Evolutionary conservation across 139 green algal species (phyloP), one percentile per base, ranked within the genome.

Genomic region (Trebouxia sp.): DNA sequence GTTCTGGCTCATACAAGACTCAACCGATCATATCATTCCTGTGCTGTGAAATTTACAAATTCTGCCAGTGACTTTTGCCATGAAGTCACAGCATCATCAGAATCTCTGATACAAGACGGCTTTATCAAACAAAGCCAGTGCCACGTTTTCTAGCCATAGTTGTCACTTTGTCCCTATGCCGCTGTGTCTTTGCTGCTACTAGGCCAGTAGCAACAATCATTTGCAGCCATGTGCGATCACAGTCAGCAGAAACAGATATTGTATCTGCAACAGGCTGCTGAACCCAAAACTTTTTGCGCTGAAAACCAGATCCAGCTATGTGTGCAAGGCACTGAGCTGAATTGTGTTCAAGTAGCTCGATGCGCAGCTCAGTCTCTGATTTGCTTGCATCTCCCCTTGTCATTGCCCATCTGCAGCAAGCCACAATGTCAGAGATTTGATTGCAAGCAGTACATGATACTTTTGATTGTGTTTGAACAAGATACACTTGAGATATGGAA

Each of bases 361-460:
- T 69, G 10, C 30, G 30, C 2, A 69, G 8, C 12, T 42, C 0
- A 41, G 5, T 41, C 9, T 28, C 30, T 39, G 58, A 69, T 11
- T 17, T 39, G 28, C 28, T 41, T 41, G 58, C 30, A 41, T 69
- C 58, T 30, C 22, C 30, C 58, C 58, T n/a, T 12, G 28, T 69
- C 58, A 69, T 69, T 41, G 28, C 24, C 58, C 58, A 69, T 41
- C 58, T 69, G 30, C 47, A 53, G n/a, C n/a, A 69, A 41, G 28
- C 24, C 12, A 69, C 0, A 28, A n/a, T n/a, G n/a, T n/a, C n/a
- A n/a, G n/a, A n/a, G n/a, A n/a, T n/a, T n/a, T n/a, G n/a, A n/a
- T n/a, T n/a, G n/a, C n/a, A n/a, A n/a, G n/a, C n/a, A n/a, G n/a
- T n/a, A n/a, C n/a, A n/a, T n/a, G n/a, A n/a, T n/a, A n/a, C n/a